Evolutionary conservation across 2,329 filamentous ascomycete genomes (phyloP), one percentile per base, ranked within the genome.

Genomic region (Trichoderma atrobrunneum): DNA sequence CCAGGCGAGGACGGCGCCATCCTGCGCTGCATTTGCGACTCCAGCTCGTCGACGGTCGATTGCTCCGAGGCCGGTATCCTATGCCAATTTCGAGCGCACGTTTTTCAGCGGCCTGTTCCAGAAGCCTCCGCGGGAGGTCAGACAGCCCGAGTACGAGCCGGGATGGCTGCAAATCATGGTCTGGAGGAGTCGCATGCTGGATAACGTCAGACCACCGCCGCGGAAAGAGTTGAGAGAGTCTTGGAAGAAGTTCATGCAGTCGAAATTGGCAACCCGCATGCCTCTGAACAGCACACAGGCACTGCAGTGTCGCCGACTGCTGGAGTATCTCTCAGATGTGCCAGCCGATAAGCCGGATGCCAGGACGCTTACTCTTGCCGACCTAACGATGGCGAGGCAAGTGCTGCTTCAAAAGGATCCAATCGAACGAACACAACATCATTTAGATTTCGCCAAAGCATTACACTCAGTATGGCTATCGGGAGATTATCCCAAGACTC

Each of bases 121-220:
- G 74, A 89, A 90, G 76, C 83, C 88, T 4, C 86, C 89, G 21
- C 85, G 88, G 72, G 83, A 87, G 71, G 81, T 90, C 57, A 91
- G 89, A 79, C 85, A 89, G 26, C 85, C 90, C 65, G 86, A 90
- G 76, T 84, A 90, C 73, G 92, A 90, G 77, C 92, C 89, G 0
- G 94, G 94, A 68, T 88, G 94, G 77, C 89, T 90, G 74, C 87
- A 87, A 18, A 88, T 97, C 83, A 87, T 92, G 76, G 87, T 92
- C 72, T 87, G 93, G 79, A 84, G 88, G 67, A 88, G 88, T 75
- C 87, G 89, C 73, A 83, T 91, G 75, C 85, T 87, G 66, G 87
- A 92, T 71, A 86, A 88, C 66, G 84, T 90, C 43, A 88, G 93
- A 39, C 87, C 89, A 11, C 94, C 93, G 18, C 81, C 88, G 0